Base-by-base conservation (phyloP, 108 stramenopile species). In the Nitzschia inconspicua region DNA sequence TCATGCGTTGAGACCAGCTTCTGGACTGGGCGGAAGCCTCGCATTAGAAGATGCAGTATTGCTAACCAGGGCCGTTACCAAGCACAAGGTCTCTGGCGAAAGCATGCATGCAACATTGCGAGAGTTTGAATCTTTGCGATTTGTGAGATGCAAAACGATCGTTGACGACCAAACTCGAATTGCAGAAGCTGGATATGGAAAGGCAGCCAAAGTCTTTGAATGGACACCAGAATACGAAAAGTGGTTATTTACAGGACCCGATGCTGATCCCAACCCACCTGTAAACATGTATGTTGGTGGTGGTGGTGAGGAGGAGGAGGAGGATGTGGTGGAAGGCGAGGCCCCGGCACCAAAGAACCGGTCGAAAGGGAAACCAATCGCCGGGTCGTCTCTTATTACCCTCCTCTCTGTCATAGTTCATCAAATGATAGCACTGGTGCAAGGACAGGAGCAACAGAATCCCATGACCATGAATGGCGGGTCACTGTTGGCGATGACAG, bases 401-500 rank as follows among this genome's bases (percentile, higher is more conserved):
- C n/a, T n/a, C n/a, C n/a, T n/a, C n/a, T n/a, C n/a, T n/a, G n/a
- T n/a, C n/a, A n/a, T n/a, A n/a, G n/a, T n/a, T n/a, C n/a, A n/a
- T n/a, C n/a, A n/a, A n/a, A n/a, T n/a, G n/a, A n/a, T n/a, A n/a
- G n/a, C n/a, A 39, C 14, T 14, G 37, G 11, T 39, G n/a, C n/a
- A n/a, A n/a, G 47, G n/a, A 47, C 47, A 47, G 22, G 47, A 75
- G 35, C 66, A 71, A 39, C 68, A 76, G 44, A 66, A 91, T 65
- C 89, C 89, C 20, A 66, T 72, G n/a, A 67, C 73, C 47, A 79
- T 87, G 67, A 72, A 63, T 39, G 70, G 70, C 2, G 70, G 93
- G 22, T 87, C 88, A 30, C 50, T 86, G 16, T 49, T 94, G 40
- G 93, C 89, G 57, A 91, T 94, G 89, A 84, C 89, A 13, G 93